These are phyloP conservation scores for Tylopilus intermedius DNA, from an alignment of 768 basidiomycete genomes.

Conservation along the genomic window DNA sequence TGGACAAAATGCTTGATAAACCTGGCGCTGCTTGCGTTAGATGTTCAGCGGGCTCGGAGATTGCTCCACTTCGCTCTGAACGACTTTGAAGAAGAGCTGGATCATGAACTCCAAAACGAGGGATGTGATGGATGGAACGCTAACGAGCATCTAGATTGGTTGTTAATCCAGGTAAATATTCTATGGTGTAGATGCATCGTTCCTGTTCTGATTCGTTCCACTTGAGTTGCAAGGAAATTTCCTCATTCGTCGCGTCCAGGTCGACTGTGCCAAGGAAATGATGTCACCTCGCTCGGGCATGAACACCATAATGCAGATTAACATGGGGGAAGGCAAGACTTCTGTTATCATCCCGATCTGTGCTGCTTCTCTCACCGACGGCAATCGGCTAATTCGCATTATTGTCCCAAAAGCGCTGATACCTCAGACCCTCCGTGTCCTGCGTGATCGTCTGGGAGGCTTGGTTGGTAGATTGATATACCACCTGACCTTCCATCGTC, in stretches of 20 bases:
- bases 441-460: slow-evolving; percentile 40
- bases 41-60: not conserved
- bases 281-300: slow-evolving; percentile 33
- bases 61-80: not conserved
- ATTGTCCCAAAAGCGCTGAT: slow-evolving; percentile 37
- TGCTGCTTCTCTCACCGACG: slow-evolving; percentile 37
- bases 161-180: not conserved
- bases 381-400: slow-evolving; percentile 38
- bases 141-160: not conserved
- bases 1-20: slow-evolving; percentile 29
- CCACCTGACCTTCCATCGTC: slow-evolving; percentile 41
- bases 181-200: not conserved
- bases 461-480: slow-evolving; percentile 45
- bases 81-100: not conserved
- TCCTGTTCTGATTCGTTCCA: not conserved
- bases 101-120: not conserved
- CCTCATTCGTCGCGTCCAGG: slow-evolving; percentile 39
- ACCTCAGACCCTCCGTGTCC: slow-evolving; percentile 44
- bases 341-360: slow-evolving; percentile 43
- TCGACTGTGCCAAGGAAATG: slow-evolving; percentile 38
- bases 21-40: slow-evolving; percentile 16
- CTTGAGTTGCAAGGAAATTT: slow-evolving; percentile 49
- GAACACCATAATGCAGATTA: slow-evolving; percentile 45
- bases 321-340: not conserved
- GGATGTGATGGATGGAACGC: not conserved